phyloP scores from a whole-genome alignment of 345 rosid species.

The Corymbia maculata region DNA sequence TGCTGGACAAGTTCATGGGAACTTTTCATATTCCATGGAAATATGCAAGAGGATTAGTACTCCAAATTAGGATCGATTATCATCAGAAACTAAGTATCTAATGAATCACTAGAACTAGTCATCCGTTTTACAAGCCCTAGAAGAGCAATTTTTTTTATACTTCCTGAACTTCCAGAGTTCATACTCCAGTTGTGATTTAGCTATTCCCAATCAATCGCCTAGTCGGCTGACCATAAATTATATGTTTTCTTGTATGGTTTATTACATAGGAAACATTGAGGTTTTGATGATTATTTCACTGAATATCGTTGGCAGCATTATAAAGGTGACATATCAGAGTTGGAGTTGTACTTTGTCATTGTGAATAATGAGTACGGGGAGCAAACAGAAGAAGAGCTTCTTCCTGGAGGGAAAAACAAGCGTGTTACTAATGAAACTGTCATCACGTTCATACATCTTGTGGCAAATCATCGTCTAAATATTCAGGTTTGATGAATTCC shows the following conservation, averaged over 20 bases:
- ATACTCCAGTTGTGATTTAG: not conserved
- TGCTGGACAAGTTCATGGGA: not conserved
- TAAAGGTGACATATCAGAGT: slow-evolving; percentile 65
- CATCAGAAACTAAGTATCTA: not conserved
- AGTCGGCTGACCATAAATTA: not conserved
- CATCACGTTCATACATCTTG: slow-evolving; percentile 86
- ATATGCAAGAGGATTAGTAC: not conserved
- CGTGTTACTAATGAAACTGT: slow-evolving; percentile 88
- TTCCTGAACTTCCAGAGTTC: not conserved
- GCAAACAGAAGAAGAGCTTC: slow-evolving; percentile 89
- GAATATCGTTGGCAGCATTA: slow-evolving; percentile 53
- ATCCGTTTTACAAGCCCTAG: not conserved
- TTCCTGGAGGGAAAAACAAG: slow-evolving; percentile 72
- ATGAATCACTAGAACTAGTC: not conserved
- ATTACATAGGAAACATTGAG: not conserved
- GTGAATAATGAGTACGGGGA: slow-evolving; percentile 97
- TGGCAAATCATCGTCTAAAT: slow-evolving; percentile 93
- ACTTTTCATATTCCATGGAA: not conserved
- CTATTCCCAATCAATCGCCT: not conserved
- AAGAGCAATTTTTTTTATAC: not conserved
- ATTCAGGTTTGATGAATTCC: slow-evolving; percentile 47
- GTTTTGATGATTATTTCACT: not conserved
- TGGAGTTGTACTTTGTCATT: slow-evolving; percentile 90
- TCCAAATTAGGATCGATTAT: not conserved
- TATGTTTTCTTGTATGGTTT: not conserved